Conservation (phyloP, 2,329 filamentous ascomycete genomes). For the Ophiosphaerella narmari region DNA sequence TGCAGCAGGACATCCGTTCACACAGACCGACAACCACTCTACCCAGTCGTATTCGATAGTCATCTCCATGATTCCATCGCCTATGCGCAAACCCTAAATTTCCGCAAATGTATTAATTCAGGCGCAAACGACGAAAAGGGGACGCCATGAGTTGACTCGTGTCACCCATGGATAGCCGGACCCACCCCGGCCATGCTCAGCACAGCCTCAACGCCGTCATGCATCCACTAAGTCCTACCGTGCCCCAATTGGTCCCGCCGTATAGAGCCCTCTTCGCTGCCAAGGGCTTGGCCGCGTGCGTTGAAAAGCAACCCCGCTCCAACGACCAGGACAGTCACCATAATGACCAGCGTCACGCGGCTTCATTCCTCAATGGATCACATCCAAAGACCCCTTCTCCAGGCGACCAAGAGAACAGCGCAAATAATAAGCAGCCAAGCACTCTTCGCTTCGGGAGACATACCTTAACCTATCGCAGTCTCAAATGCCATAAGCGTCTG, state of each 20-base stretch:
- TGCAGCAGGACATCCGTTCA: constrained; percentile 17
- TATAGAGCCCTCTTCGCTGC: constrained; percentile 10
- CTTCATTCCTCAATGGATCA: constrained; percentile 6
- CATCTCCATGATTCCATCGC: constrained; percentile 6
- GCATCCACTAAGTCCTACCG: constrained; percentile 20
- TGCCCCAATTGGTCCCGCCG: constrained; percentile 25
- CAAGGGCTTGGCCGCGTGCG: constrained; percentile 9
- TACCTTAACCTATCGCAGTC: constrained; percentile 12
- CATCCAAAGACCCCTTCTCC: not conserved
- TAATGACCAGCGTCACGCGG: not conserved
- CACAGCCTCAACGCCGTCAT: constrained; percentile 43
- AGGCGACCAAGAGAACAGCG: not conserved
- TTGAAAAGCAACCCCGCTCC: constrained; percentile 19
- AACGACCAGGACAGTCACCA: not conserved
- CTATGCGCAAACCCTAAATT: constrained; percentile 4
- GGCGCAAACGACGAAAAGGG: constrained; percentile 1
- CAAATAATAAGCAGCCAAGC: constrained; percentile 15
- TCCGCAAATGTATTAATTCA: constrained; percentile 7
- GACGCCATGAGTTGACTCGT: constrained; percentile 11
- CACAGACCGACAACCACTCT: constrained; percentile 15
- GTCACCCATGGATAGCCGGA: constrained; percentile 15
- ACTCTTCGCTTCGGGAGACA: constrained; percentile 6
- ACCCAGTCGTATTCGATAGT: constrained; percentile 8
- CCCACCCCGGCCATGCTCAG: constrained; percentile 13
- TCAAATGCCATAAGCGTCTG: constrained; percentile 2